These are phyloP conservation scores for Monosporascus cannonballus DNA, from an alignment of 2,329 filamentous ascomycete genomes.

Conservation along the genomic window DNA sequence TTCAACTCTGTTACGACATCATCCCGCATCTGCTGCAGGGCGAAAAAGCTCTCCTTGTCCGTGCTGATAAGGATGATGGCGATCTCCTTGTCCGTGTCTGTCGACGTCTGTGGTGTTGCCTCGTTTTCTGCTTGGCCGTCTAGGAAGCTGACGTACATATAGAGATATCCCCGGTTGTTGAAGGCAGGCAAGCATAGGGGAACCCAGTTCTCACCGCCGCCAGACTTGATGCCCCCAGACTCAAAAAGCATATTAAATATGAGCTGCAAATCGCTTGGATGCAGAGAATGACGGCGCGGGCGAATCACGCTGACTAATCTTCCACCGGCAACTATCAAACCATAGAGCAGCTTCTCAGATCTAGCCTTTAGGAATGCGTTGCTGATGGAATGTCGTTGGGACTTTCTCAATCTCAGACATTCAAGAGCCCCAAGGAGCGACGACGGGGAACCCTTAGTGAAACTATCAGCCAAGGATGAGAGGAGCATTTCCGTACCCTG, in stretches of 20 bases:
- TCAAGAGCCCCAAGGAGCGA: conserved; percentile 85
- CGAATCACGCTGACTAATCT: conserved; percentile 91
- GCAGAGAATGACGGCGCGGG: conserved; percentile 89
- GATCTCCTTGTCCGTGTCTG: conserved; percentile 69
- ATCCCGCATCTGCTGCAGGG: conserved; percentile 68
- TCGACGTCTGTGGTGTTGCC: conserved; percentile 39
- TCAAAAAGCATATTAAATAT: conserved; percentile 99
- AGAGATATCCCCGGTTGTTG: conserved; percentile 92
- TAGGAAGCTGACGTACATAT: conserved; percentile 99
- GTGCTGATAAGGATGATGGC: conserved; percentile 89
- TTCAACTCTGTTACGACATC: conserved; percentile 62
- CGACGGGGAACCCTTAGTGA: conserved; percentile 86
- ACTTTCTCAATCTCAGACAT: conserved; percentile 86
- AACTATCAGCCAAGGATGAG: conserved; percentile 88
- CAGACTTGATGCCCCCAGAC: conserved; percentile 83
- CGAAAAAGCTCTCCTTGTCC: conserved; percentile 89
- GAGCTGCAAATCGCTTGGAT: conserved; percentile 89
- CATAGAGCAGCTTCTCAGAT: conserved; percentile 77
- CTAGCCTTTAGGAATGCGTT: conserved; percentile 76
- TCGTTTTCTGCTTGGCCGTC: conserved; percentile 49
- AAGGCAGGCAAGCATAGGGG: conserved; percentile 93
- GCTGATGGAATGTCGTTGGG: conserved; percentile 80
- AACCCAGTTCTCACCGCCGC: conserved; percentile 93
- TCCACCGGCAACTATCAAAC: conserved; percentile 86
- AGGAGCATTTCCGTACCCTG: conserved; percentile 88